Evolutionary conservation across 2,329 filamentous ascomycete species (phyloP), one percentile per base, ranked within the genome.

Genomic region (Davidsoniella neocaledoniae): DNA sequence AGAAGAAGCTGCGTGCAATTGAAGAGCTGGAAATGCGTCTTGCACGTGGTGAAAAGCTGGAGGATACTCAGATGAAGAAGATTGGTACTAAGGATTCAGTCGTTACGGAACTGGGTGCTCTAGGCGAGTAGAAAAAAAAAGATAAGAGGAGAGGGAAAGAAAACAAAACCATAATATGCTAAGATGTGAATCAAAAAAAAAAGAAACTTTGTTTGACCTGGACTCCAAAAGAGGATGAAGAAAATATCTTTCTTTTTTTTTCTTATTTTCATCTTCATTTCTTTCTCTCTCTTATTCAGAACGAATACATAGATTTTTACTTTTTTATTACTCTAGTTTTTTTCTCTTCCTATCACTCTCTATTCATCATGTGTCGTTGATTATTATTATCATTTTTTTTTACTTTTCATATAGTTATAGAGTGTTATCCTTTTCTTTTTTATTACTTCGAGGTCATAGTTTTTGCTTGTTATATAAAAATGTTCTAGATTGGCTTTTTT

Each of bases 61-160:
- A 98, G 68, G 90, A 95, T 61, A 98, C 91, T 29, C 91, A 98
- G 69, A 79, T 98, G 66, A 93, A 94, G 74, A 98, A 98, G 76
- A 98, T 98, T 58, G 76, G 78, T 50, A 96, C 87, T 19, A 94
- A 96, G 69, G 71, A 79, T 45, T 67, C 75, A 14, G 90, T 98
- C 52, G 72, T 88, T 54, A 86, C 83, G 66, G 91, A 98, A 68
- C 69, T 98, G 53, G 76, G 83, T 43, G 68, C 64, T 6, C 62
- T 88, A 49, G 69, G 55, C 17, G 55, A 55, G 65, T 58, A 66
- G 61, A 38, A 23, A 23, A 16, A 38, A 9, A 49, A 33, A 21
- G 38, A 42, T 23, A 23, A 19, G 10, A 21, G 21, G 21, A 5
- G 21, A 21, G 21, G 21, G 26, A 10, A 29, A 25, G 8, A 25